Percentiles rank a stretch among this genome's conserved stretches.
phyloP scores from a whole-genome alignment of 2,329 filamentous ascomycete species.

The Moelleriella libera region DNA sequence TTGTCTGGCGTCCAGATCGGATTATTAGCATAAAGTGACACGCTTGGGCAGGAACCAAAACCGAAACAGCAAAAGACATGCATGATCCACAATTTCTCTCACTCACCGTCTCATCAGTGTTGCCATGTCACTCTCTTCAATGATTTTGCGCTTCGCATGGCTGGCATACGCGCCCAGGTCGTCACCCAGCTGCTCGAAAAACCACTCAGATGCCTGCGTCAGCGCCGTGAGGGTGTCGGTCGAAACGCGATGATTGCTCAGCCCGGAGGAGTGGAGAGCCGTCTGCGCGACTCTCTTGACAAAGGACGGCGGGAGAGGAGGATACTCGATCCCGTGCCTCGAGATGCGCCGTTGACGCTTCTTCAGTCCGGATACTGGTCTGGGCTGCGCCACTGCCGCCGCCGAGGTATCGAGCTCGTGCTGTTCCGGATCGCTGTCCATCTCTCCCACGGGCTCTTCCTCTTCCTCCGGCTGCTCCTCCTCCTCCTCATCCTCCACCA shows the following conservation, averaged over 20 bases:
- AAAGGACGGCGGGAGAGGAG: conserved; percentile 56
- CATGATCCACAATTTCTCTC: not conserved
- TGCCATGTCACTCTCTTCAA: conserved; percentile 73
- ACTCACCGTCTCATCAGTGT: conserved; percentile 68
- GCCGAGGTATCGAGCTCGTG: not conserved
- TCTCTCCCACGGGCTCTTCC: not conserved
- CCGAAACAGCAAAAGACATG: conserved; percentile 1
- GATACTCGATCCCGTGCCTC: conserved; percentile 59
- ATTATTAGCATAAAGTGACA: too few species aligned
- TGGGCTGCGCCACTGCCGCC: not conserved
- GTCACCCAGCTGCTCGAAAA: conserved; percentile 75
- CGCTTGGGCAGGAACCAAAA: conserved; percentile 2
- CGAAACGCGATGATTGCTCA: conserved; percentile 53
- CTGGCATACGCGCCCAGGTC: conserved; percentile 67
- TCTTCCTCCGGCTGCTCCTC: not conserved
- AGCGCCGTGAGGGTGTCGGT: conserved; percentile 63
- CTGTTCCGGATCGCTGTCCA: not conserved
- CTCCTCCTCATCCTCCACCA: not conserved
- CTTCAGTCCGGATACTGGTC: conserved; percentile 6
- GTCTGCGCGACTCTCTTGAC: conserved; percentile 62
- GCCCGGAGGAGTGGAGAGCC: conserved; percentile 53
- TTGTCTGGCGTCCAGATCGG: conserved; percentile 40
- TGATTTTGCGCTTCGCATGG: conserved; percentile 71
- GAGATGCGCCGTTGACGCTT: conserved; percentile 39
- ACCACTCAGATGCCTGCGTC: conserved; percentile 75